phyloP scores from a whole-genome alignment of 164 flowering plant species.

The Magnolia officinalis region DNA sequence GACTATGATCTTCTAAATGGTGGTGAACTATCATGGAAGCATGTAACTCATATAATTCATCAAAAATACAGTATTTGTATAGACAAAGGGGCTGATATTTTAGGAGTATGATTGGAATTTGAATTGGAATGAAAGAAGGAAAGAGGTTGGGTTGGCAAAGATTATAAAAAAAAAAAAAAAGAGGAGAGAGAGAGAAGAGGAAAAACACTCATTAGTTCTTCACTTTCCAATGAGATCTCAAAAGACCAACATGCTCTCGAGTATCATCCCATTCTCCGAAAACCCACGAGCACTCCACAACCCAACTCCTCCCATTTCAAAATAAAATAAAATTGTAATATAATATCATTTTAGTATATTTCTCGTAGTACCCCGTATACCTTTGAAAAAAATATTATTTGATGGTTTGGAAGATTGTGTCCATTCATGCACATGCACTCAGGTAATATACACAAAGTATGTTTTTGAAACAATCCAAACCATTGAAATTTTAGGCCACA shows the following conservation, averaged over 20 bases:
- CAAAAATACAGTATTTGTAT: not conserved
- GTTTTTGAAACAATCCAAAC: not conserved
- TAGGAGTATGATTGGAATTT: slow-evolving; percentile 5
- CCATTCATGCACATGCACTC: not conserved
- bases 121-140: not conserved
- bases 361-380: slow-evolving; percentile 18
- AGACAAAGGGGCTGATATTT: not conserved
- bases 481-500: not conserved
- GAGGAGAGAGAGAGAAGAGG: not conserved
- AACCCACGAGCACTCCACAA: slow-evolving; percentile 70
- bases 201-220: slow-evolving; percentile 16
- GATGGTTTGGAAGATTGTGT: not conserved
- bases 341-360: not conserved
- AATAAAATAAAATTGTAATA: slow-evolving; percentile 2
- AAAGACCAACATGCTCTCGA: slow-evolving; percentile 82
- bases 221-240: slow-evolving; percentile 68
- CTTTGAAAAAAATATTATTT: not conserved
- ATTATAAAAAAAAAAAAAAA: too few species aligned
- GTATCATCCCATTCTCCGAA: slow-evolving; percentile 73
- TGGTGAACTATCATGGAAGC: too few species aligned
- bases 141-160: not conserved
- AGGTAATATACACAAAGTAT: not conserved
- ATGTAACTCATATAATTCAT: not conserved
- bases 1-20: too few species aligned
- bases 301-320: not conserved